A percentile compares a stretch with the other conserved stretches of the same genome.
phyloP scores from a whole-genome alignment of 352 stramenopile genomes.

The Pythium insidiosum region DNA sequence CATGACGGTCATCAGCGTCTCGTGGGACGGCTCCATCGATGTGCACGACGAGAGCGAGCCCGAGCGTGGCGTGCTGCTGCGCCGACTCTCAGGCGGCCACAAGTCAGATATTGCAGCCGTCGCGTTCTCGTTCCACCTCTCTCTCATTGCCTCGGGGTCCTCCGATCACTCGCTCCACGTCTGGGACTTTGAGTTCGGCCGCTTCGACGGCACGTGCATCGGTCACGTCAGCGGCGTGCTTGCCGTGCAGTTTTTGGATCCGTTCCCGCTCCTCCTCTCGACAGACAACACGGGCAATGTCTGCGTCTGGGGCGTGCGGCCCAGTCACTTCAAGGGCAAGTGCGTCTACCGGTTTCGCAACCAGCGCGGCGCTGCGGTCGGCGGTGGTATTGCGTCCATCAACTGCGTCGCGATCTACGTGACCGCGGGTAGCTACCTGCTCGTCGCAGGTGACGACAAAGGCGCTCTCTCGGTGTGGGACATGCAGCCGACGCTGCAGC shows the following conservation, averaged over 20 bases:
- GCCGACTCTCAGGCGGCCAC: constrained; percentile 66
- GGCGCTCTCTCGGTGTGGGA: constrained; percentile 70
- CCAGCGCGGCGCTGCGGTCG: constrained; percentile 19
- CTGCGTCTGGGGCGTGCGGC: constrained; percentile 71
- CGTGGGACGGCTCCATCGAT: constrained; percentile 74
- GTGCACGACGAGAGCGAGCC: constrained; percentile 85
- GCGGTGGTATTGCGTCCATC: constrained; percentile 33
- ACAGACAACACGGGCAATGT: constrained; percentile 66
- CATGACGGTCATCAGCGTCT: constrained; percentile 76
- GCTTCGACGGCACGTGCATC: constrained; percentile 62
- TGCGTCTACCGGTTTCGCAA: constrained; percentile 72
- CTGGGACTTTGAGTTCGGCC: constrained; percentile 87
- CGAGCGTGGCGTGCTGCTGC: constrained; percentile 66
- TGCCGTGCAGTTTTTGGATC: constrained; percentile 61
- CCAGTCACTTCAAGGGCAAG: constrained; percentile 55
- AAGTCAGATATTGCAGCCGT: constrained; percentile 72
- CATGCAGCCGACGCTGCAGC: constrained; percentile 43
- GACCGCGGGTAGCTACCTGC: constrained; percentile 15
- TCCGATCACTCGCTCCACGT: constrained; percentile 64
- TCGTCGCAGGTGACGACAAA: constrained; percentile 76
- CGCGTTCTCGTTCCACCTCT: constrained; percentile 62
- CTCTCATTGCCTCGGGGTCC: constrained; percentile 68
- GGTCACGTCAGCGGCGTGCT: constrained; percentile 64
- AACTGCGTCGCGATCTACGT: constrained; percentile 31
- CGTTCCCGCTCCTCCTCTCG: constrained; percentile 58